Conservation (phyloP, 2,329 filamentous ascomycete genomes). For the Cordyceps farinosa region DNA sequence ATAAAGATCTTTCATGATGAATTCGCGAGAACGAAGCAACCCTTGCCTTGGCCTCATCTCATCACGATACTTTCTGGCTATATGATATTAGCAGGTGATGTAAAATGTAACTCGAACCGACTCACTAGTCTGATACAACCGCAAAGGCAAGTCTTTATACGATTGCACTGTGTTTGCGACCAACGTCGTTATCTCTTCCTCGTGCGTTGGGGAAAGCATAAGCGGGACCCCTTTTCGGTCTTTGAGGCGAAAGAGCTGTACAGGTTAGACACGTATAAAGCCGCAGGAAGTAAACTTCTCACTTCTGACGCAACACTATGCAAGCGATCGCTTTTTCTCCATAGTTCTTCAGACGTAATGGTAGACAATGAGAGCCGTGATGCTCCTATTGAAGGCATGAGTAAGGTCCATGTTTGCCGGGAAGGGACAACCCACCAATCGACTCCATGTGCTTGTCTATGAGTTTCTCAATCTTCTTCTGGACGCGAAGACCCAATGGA, state of each 20-base stretch:
- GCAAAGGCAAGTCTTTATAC: constrained; percentile 79
- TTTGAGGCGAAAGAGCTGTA: constrained; percentile 70
- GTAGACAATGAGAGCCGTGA: constrained; percentile 81
- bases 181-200: constrained; percentile 89
- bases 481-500: constrained; percentile 80
- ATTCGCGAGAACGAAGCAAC: constrained; percentile 82
- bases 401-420: background rate
- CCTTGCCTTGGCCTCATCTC: constrained; percentile 86
- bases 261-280: constrained; percentile 23
- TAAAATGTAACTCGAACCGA: background rate
- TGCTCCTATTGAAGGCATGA: constrained; percentile 50
- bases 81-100: constrained; percentile 21
- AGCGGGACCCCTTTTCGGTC: constrained; percentile 75
- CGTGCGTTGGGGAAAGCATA: constrained; percentile 86
- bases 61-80: constrained; percentile 89
- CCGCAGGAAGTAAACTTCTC: background rate
- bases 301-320: constrained; percentile 70
- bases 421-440: constrained; percentile 49
- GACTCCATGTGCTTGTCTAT: constrained; percentile 86
- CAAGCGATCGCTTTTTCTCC: constrained; percentile 80
- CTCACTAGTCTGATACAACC: constrained; percentile 85
- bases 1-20: constrained; percentile 97
- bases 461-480: constrained; percentile 79
- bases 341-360: constrained; percentile 79
- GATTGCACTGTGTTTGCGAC: constrained; percentile 71